A percentile compares a stretch with the other conserved stretches of the same genome.
phyloP scores from a whole-genome alignment of 345 rosid species.

The Passiflora organensis region DNA sequence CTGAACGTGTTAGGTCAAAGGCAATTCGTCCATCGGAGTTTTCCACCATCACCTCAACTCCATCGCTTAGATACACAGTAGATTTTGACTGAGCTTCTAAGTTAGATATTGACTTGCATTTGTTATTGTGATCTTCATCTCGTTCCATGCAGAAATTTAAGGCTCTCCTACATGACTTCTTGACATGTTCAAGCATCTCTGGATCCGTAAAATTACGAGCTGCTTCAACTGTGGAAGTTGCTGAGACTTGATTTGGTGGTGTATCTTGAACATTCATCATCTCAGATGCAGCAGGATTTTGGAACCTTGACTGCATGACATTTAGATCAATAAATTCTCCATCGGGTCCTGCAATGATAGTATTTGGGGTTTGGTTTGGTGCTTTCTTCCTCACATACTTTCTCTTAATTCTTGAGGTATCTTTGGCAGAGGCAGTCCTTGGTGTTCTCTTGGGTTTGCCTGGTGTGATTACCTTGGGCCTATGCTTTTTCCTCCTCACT shows the following conservation, averaged over 20 bases:
- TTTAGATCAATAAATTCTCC: conserved; percentile 12
- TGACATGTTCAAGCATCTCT: conserved; percentile 14
- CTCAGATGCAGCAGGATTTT: neutral
- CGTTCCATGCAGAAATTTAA: conserved; percentile 19
- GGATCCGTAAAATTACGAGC: conserved; percentile 25
- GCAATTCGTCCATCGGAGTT: conserved; percentile 25
- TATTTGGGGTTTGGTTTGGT: neutral
- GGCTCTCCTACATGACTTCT: conserved; percentile 19
- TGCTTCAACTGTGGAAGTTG: conserved; percentile 13
- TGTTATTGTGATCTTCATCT: neutral
- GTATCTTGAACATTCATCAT: conserved; percentile 10
- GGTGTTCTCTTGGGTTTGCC: conserved; percentile 15
- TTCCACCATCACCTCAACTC: conserved; percentile 33
- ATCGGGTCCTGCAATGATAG: neutral
- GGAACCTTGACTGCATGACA: neutral
- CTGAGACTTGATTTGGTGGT: conserved; percentile 18
- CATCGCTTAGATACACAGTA: conserved; percentile 15
- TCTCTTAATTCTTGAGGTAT: conserved; percentile 9
- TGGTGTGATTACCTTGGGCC: conserved; percentile 27
- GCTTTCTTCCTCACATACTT: conserved; percentile 12
- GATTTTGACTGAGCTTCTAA: conserved; percentile 20
- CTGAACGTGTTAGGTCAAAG: conserved; percentile 15
- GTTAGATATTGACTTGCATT: conserved; percentile 5
- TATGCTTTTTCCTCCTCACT: conserved; percentile 23
- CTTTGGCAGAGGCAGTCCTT: conserved; percentile 2